Evolutionary conservation across 352 stramenopile species (phyloP).

Genomic region (Phytopythium vexans): DNA sequence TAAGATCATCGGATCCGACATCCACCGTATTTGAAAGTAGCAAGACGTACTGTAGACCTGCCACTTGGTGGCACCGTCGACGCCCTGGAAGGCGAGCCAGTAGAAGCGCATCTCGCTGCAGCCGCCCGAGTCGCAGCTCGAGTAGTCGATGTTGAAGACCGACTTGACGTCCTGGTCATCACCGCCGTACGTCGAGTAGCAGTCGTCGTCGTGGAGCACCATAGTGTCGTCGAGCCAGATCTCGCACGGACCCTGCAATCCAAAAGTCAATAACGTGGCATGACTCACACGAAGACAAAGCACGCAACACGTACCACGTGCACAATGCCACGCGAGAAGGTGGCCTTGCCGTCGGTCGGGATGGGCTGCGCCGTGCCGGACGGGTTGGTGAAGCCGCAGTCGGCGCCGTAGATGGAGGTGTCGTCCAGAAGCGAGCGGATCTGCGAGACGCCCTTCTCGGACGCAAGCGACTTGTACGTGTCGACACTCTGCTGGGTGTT

Average conservation of each 20-base stretch:
- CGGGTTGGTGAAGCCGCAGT: conserved; percentile 29
- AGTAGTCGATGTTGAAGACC: conserved; percentile 33
- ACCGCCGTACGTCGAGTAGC: conserved; percentile 25
- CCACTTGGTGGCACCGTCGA: conserved; percentile 28
- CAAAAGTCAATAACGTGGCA: neutral
- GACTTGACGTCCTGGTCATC: conserved; percentile 29
- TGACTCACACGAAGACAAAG: neutral
- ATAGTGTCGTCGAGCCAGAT: conserved; percentile 33
- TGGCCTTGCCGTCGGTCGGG: conserved; percentile 27
- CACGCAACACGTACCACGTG: conserved; percentile 11
- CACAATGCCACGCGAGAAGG: conserved; percentile 23
- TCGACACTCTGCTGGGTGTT: conserved; percentile 23
- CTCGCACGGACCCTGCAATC: conserved; percentile 20
- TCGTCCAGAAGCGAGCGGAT: conserved; percentile 25
- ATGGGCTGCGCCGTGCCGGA: conserved; percentile 27
- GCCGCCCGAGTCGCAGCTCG: conserved; percentile 16
- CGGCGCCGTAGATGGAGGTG: conserved; percentile 27
- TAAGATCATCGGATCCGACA: neutral
- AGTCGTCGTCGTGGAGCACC: conserved; percentile 30
- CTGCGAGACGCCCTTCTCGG: conserved; percentile 24
- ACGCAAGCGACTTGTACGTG: conserved; percentile 17
- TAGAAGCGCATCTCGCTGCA: conserved; percentile 38
- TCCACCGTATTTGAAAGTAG: neutral
- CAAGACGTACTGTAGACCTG: conserved; percentile 34
- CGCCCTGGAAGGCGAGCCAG: conserved; percentile 32